Percentiles rank a stretch among this genome's conserved stretches.
Conservation (phyloP, 179 eudicot genomes). For the Camellia oleifera region DNA sequence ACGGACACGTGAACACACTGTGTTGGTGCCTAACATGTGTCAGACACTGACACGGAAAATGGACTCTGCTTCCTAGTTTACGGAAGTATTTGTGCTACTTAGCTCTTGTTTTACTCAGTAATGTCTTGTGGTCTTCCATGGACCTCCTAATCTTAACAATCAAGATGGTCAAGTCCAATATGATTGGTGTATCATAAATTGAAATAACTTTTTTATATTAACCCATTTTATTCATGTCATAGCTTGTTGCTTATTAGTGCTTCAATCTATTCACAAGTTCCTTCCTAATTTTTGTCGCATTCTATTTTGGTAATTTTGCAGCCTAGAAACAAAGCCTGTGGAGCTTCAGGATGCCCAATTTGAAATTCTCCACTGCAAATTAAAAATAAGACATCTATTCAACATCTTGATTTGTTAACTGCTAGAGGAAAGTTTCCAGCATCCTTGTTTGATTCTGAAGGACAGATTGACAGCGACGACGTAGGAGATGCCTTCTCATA, state of each 20-base stretch:
- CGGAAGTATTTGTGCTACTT: background rate
- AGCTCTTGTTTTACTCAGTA: background rate
- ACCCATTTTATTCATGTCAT: no score
- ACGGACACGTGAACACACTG: no score
- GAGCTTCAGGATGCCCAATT: slow-evolving; percentile 90
- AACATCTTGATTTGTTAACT: slow-evolving; percentile 59
- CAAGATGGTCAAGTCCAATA: background rate
- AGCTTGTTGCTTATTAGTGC: no score
- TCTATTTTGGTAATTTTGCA: slow-evolving; percentile 32
- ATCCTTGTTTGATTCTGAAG: slow-evolving; percentile 72
- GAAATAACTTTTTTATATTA: background rate
- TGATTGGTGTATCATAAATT: background rate
- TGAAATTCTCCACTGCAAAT: slow-evolving; percentile 67
- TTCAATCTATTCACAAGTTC: background rate
- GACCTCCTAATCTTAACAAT: background rate
- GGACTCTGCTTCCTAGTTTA: no score
- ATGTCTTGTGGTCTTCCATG: background rate
- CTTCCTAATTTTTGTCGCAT: slow-evolving; percentile 1
- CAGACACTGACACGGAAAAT: no score
- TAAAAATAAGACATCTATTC: slow-evolving; percentile 84
- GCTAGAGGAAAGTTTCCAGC: slow-evolving; percentile 80
- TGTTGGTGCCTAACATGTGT: no score
- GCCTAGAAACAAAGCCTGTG: slow-evolving; percentile 88
- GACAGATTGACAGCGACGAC: slow-evolving; percentile 95
- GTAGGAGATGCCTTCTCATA: slow-evolving; percentile 40